phyloP scores from a whole-genome alignment of 2,329 filamentous ascomycete genomes.

The Neocatenulostroma microsporum region DNA sequence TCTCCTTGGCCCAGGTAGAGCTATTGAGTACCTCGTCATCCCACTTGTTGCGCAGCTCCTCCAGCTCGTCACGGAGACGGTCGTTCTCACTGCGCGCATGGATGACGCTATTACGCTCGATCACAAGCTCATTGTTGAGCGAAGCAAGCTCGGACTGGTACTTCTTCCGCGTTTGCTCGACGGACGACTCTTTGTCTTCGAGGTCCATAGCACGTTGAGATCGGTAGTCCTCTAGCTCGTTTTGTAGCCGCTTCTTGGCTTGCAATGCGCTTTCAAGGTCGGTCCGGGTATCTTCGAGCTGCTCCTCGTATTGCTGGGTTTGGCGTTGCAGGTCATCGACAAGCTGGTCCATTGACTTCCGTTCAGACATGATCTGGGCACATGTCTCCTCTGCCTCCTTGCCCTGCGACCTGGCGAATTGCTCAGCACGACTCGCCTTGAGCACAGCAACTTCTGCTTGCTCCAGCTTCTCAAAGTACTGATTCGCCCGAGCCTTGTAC shows the following conservation, averaged over 20 bases:
- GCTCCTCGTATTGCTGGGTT: constrained; percentile 83
- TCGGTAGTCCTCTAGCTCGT: constrained; percentile 95
- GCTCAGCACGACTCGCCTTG: constrained; percentile 83
- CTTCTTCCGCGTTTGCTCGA: constrained; percentile 96
- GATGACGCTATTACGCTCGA: constrained; percentile 84
- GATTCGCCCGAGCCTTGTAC: constrained; percentile 87
- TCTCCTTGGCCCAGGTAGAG: constrained; percentile 97
- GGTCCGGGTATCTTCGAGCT: constrained; percentile 81
- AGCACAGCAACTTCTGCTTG: constrained; percentile 93
- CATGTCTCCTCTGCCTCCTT: constrained; percentile 87
- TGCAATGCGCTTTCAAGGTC: constrained; percentile 80
- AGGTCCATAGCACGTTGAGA: constrained; percentile 92
- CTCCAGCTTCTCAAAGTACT: constrained; percentile 95
- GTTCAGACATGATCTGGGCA: constrained; percentile 81
- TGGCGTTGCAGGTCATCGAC: constrained; percentile 87
- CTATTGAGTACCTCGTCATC: constrained; percentile 97
- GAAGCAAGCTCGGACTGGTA: constrained; percentile 90
- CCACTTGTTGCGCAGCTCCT: constrained; percentile 92
- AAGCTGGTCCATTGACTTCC: constrained; percentile 77
- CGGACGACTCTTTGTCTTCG: constrained; percentile 89
- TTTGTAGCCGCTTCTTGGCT: constrained; percentile 87
- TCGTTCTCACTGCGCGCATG: constrained; percentile 77
- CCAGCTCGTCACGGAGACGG: constrained; percentile 86
- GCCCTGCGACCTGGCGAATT: constrained; percentile 85
- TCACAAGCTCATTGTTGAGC: constrained; percentile 83